Evolutionary conservation across 2,329 filamentous ascomycete species (phyloP), one percentile per base, ranked within the genome.

Genomic region (Fusarium nematophilum): DNA sequence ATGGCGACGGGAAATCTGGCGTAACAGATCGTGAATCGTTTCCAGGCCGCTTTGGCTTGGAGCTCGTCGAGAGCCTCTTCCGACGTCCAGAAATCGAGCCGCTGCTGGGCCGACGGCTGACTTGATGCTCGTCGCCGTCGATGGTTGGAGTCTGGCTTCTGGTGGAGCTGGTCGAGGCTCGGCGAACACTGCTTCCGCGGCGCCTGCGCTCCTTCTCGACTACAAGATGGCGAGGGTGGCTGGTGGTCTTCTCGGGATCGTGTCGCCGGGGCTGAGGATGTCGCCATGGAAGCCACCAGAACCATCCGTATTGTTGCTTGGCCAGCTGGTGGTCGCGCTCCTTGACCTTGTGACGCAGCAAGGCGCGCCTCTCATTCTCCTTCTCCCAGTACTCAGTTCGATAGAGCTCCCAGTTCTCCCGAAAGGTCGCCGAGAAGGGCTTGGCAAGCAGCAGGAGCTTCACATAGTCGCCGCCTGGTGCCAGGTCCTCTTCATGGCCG

Each of bases 381-480:
- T 89, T 89, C 68, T 97, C 94, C 95, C 95, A 99, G 76, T 97
- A 99, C 57, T 97, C 93, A 27, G 90, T 88, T 47, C 95, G 86
- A 76, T 96, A 99, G 13, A 94, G 83, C 71, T 99, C 95, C 95
- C 95, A 99, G 64, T 97, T 96, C 74, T 98, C 93, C 15, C 95
- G 86, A 71, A 99, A 99, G 39, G 92, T 92, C 0, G 95, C 90
- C 6, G 92, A 96, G 71, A 99, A 99, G 0, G 93, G 93, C 73
- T 99, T 99, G 1, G 95, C 92, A 9, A 97, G 84, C 7, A 99
- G 82, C 14, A 98, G 81, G 1, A 99, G 83, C 75, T 96, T 95
- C 67, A 99, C 89, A 71, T 94, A 91, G 76, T 98, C 93, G 3
- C 95, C 95, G 0, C 93, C 94, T 0, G 91, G 87, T 1, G 92